phyloP scores from a whole-genome alignment of 2,329 filamentous ascomycete species.

The Diaporthe amygdali region DNA sequence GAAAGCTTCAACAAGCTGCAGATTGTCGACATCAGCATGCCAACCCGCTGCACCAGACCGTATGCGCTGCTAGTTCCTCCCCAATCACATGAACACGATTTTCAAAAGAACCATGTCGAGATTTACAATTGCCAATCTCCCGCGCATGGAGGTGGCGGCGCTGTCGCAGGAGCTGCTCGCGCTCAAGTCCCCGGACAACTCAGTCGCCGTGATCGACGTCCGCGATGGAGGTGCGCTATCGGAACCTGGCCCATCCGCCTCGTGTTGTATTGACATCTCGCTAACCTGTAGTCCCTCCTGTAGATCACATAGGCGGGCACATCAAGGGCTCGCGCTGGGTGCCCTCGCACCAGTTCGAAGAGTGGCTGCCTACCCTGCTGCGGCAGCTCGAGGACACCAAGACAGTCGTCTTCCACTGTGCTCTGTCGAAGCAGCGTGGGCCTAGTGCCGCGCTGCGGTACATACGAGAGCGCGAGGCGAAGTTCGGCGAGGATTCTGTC shows the following conservation, averaged over 20 bases:
- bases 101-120: slow-evolving; percentile 25
- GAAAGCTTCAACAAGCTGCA: not conserved
- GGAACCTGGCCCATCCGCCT: not conserved
- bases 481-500: slow-evolving; percentile 35
- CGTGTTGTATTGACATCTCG: not conserved
- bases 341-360: slow-evolving; percentile 75
- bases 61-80: not conserved
- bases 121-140: slow-evolving; percentile 59
- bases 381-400: slow-evolving; percentile 78
- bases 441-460: slow-evolving; percentile 85
- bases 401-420: slow-evolving; percentile 92
- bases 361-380: slow-evolving; percentile 81
- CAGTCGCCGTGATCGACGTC: slow-evolving; percentile 83
- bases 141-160: slow-evolving; percentile 70
- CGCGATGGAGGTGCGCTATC: slow-evolving; percentile 72
- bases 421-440: slow-evolving; percentile 87
- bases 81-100: slow-evolving; percentile 15
- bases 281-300: not conserved
- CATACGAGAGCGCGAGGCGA: slow-evolving; percentile 69
- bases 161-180: slow-evolving; percentile 70
- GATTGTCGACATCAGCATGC: not conserved
- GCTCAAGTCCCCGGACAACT: slow-evolving; percentile 45
- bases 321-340: slow-evolving; percentile 80
- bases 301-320: slow-evolving; percentile 90
- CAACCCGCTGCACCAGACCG: not conserved